phyloP scores from a whole-genome alignment of 1,284 basidiomycete species.

The Tilletia caries region DNA sequence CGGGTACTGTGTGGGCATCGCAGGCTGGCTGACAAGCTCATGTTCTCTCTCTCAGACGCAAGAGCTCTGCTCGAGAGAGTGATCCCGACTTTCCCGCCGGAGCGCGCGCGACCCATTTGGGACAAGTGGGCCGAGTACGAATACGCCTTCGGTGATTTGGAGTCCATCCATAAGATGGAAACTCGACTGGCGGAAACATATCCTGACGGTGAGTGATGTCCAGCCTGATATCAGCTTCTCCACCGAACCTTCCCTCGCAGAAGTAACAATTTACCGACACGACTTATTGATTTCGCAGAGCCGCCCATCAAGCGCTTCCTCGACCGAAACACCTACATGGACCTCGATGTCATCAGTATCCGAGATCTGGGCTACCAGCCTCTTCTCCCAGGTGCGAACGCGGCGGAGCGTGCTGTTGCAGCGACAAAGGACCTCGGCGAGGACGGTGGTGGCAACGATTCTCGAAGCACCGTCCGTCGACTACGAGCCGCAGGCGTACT shows the following conservation, averaged over 20 bases:
- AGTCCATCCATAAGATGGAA: slow-evolving; percentile 82
- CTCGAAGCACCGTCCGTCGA: slow-evolving; percentile 15
- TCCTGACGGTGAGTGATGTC: slow-evolving; percentile 64
- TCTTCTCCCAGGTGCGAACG: slow-evolving; percentile 22
- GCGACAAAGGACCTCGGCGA: slow-evolving; percentile 20
- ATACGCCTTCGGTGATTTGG: slow-evolving; percentile 89
- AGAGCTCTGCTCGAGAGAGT: slow-evolving; percentile 90
- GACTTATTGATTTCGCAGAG: slow-evolving; percentile 59
- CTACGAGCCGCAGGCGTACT: slow-evolving; percentile 16
- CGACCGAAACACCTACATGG: slow-evolving; percentile 79
- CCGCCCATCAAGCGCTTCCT: slow-evolving; percentile 86
- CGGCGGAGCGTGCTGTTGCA: slow-evolving; percentile 32
- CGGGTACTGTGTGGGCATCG: too few relatives aligned
- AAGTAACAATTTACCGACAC: too few relatives aligned
- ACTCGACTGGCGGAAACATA: slow-evolving; percentile 81
- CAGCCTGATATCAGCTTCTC: neutral
- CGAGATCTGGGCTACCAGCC: slow-evolving; percentile 73
- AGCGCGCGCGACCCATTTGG: slow-evolving; percentile 81
- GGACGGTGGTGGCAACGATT: slow-evolving; percentile 19
- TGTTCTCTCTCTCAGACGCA: slow-evolving; percentile 65
- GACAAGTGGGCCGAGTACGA: slow-evolving; percentile 93
- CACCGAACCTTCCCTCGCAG: too few relatives aligned
- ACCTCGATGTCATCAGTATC: slow-evolving; percentile 80
- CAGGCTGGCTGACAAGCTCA: neutral
- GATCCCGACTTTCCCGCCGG: slow-evolving; percentile 72